Evolutionary conservation across 257 asterid genomes (phyloP).

Genomic region (Gentiana straminea): DNA sequence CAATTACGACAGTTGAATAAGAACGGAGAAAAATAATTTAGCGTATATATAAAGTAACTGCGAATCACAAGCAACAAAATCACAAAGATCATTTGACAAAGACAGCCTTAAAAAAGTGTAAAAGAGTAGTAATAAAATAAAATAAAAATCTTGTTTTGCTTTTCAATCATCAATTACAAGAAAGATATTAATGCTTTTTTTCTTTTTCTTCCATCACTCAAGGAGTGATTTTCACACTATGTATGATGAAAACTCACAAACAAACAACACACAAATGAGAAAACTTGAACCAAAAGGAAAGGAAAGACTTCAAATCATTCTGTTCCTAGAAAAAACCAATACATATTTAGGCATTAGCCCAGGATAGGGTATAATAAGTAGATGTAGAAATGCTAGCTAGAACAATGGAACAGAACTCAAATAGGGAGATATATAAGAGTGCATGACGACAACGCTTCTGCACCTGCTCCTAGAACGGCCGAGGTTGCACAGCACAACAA

Average conservation of each 20-base stretch:
- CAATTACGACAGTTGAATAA: too few relatives aligned
- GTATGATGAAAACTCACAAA: conserved; percentile 39
- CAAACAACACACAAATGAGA: conserved; percentile 1
- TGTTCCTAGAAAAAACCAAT: conserved; percentile 29
- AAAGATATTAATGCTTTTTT: conserved; percentile 4
- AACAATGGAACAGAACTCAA: conserved; percentile 5
- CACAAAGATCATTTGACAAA: conserved; percentile 26
- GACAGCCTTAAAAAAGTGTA: conserved; percentile 16
- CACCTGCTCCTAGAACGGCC: conserved; percentile 55
- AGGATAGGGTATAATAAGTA: conserved; percentile 9
- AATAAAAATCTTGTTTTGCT: conserved; percentile 24
- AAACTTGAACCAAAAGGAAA: conserved; percentile 5
- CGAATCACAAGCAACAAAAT: conserved; percentile 23
- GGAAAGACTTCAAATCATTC: conserved; percentile 23
- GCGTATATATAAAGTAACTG: conserved; percentile 6
- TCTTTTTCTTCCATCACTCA: conserved; percentile 26
- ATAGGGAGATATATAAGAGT: neutral
- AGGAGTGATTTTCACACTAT: conserved; percentile 50
- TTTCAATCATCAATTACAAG: conserved; percentile 50
- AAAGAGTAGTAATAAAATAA: neutral
- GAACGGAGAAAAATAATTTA: too few relatives aligned
- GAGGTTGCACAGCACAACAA: conserved; percentile 67
- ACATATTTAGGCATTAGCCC: conserved; percentile 19
- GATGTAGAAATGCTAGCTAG: conserved; percentile 22
- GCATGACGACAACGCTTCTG: conserved; percentile 75